These are phyloP conservation scores for Flaveria linearis DNA, from an alignment of 129 eudicot species.

Conservation along the genomic window DNA sequence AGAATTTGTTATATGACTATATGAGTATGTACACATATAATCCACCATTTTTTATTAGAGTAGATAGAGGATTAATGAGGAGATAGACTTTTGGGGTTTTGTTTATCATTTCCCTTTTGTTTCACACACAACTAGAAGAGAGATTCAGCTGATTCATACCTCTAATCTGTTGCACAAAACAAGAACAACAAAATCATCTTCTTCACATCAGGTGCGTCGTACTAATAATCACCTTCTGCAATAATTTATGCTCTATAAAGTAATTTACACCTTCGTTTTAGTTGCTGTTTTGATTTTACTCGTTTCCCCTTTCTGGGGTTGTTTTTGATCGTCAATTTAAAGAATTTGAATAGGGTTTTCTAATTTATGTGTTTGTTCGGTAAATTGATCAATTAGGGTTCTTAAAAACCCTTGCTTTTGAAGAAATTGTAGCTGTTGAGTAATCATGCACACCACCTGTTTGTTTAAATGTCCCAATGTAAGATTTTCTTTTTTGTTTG, in stretches of 20 bases:
- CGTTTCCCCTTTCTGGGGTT: conserved; percentile 21
- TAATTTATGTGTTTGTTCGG: background rate
- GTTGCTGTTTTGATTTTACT: conserved; percentile 13
- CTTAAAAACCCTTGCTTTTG: background rate
- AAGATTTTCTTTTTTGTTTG: conserved; percentile 14
- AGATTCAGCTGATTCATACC: conserved; percentile 28
- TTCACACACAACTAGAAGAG: conserved; percentile 13
- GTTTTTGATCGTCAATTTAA: background rate
- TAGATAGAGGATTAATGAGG: conserved; percentile 30
- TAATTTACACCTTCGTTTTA: conserved; percentile 3
- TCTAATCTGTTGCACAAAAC: conserved; percentile 26
- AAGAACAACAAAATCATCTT: background rate
- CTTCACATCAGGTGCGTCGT: too few relatives aligned
- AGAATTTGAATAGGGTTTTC: background rate
- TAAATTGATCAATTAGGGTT: conserved; percentile 25
- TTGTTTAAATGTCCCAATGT: conserved; percentile 22
- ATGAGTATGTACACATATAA: too few relatives aligned
- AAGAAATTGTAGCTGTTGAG: conserved; percentile 15
- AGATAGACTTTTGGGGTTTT: conserved; percentile 31
- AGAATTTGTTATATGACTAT: too few relatives aligned
- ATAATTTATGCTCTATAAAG: conserved; percentile 1
- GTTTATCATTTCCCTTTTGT: conserved; percentile 2
- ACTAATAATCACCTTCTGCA: too few relatives aligned
- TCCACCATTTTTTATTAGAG: background rate
- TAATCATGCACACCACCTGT: conserved; percentile 23